Conservation (phyloP, 2,329 filamentous ascomycete species). For the Colletotrichum sublineola region DNA sequence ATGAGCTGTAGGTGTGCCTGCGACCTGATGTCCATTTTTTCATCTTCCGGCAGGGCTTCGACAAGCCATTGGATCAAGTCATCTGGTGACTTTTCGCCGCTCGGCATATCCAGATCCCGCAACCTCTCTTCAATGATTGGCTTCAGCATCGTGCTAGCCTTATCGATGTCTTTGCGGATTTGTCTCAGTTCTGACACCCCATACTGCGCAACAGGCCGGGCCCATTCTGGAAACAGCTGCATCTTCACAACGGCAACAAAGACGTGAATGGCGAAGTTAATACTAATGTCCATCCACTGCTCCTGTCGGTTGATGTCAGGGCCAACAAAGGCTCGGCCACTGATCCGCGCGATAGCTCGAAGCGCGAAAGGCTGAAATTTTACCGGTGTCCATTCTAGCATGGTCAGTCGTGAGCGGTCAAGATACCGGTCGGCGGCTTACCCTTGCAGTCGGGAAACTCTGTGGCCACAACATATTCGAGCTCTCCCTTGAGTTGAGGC, state of each 20-base stretch:
- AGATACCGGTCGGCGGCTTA: constrained; percentile 42
- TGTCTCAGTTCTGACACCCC: constrained; percentile 61
- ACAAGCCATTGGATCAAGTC: constrained; percentile 62
- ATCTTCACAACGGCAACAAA: constrained; percentile 64
- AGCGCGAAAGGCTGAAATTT: constrained; percentile 66
- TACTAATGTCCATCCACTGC: constrained; percentile 66
- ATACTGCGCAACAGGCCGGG: constrained; percentile 61
- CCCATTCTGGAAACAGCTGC: constrained; percentile 65
- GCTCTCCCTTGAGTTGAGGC: constrained; percentile 61
- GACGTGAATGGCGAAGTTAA: constrained; percentile 64
- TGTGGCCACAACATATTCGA: constrained; percentile 59
- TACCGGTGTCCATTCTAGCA: constrained; percentile 67
- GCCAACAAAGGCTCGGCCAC: constrained; percentile 67
- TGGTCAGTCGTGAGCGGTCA: constrained; percentile 18
- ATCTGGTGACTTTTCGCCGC: constrained; percentile 54
- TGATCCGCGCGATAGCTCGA: constrained; percentile 65
- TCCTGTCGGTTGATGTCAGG: constrained; percentile 63
- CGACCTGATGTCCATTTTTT: constrained; percentile 54
- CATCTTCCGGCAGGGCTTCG: constrained; percentile 55
- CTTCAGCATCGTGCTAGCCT: constrained; percentile 58
- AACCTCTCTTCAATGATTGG: constrained; percentile 63
- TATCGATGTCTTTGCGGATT: constrained; percentile 58
- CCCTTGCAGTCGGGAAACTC: constrained; percentile 63
- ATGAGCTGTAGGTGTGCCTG: constrained; percentile 61
- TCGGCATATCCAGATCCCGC: constrained; percentile 54